phyloP scores from a whole-genome alignment of 257 asterid species.

The Gentiana straminea region DNA sequence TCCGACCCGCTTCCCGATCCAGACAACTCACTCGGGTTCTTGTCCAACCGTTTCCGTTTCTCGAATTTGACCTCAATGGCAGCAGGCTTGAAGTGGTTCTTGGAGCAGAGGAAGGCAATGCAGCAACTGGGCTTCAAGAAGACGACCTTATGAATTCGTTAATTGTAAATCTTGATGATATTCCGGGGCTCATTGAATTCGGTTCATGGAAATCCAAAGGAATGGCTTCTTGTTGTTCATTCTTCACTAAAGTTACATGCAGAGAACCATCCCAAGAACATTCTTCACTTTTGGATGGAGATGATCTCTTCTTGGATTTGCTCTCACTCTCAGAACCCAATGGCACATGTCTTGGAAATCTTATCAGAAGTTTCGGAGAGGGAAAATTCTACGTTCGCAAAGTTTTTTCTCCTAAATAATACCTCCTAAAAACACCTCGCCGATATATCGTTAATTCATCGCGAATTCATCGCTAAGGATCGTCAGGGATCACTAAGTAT shows the following conservation, averaged over 20 bases:
- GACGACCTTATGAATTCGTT: constrained; percentile 16
- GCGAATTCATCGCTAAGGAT: too few relatives aligned
- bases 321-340: not conserved
- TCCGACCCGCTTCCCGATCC: too few relatives aligned
- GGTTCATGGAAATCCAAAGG: constrained; percentile 22
- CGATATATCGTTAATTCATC: too few relatives aligned
- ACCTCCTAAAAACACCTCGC: too few relatives aligned
- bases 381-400: too few relatives aligned
- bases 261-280: constrained; percentile 37
- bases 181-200: constrained; percentile 9
- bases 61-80: constrained; percentile 4
- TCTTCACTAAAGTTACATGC: constrained; percentile 13
- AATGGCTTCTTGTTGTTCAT: constrained; percentile 1
- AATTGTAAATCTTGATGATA: constrained; percentile 32
- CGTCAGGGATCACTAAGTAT: too few relatives aligned
- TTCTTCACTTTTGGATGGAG: not conserved
- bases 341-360: constrained; percentile 16
- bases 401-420: too few relatives aligned
- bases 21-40: not conserved
- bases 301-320: not conserved
- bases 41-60: constrained; percentile 21
- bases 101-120: constrained; percentile 9
- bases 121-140: constrained; percentile 2
- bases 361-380: constrained; percentile 2
- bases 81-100: constrained; percentile 3